phyloP scores from a whole-genome alignment of 192 early-diverging fungal genomes.

The Podila horticola region DNA sequence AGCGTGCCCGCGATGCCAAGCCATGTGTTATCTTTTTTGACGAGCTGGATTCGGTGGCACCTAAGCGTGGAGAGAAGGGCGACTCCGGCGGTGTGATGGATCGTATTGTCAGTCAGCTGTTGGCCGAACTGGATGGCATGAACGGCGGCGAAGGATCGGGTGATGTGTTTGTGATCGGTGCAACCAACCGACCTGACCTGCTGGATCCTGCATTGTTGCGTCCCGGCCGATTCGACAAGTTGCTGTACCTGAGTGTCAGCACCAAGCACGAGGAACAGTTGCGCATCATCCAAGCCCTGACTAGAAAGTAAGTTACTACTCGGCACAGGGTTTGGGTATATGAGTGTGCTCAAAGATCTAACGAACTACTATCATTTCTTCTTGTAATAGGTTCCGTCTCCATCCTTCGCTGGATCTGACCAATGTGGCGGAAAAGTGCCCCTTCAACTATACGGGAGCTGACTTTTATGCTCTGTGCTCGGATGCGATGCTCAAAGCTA shows the following conservation, averaged over 20 bases:
- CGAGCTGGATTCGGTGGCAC: conserved; percentile 98
- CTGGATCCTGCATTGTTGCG: conserved; percentile 93
- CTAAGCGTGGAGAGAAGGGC: conserved; percentile 97
- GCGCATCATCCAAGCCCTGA: conserved; percentile 91
- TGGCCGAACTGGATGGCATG: conserved; percentile 98
- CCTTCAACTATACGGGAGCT: conserved; percentile 95
- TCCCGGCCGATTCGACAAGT: conserved; percentile 97
- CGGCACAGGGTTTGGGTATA: too few species aligned
- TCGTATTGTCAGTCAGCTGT: conserved; percentile 94
- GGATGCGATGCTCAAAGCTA: conserved; percentile 97
- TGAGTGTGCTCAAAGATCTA: too few species aligned
- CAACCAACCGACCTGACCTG: conserved; percentile 98
- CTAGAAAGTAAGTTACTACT: conserved; percentile 76
- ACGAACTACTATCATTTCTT: background rate
- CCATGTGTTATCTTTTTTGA: conserved; percentile 99
- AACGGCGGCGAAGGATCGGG: conserved; percentile 65
- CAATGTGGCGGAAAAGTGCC: conserved; percentile 83
- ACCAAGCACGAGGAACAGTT: conserved; percentile 87
- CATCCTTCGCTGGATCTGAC: conserved; percentile 80
- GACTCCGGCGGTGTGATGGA: conserved; percentile 99
- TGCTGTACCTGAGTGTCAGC: conserved; percentile 97
- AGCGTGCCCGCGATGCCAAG: conserved; percentile 94
- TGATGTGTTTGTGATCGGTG: conserved; percentile 98
- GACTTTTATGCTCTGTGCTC: conserved; percentile 99
- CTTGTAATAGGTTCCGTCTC: conserved; percentile 76